Base-by-base conservation (phyloP, 768 basidiomycete species). In the Lactifluus volemus region DNA sequence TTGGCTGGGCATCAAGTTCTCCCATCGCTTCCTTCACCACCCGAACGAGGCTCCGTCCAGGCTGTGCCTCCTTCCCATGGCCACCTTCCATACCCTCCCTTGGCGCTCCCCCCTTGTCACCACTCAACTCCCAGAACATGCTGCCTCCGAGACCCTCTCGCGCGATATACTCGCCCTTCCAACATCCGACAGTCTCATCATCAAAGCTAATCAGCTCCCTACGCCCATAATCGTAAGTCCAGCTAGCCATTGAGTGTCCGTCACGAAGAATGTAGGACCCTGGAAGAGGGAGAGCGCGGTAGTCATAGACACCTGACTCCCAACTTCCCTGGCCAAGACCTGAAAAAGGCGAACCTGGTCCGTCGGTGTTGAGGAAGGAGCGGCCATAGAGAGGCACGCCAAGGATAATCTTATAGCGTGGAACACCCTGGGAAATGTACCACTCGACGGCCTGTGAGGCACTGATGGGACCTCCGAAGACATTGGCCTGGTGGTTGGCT, bases 301-400 rank as follows among this genome's bases (percentile, higher is more conserved):
- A 98, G 73, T 99, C 96, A 71, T 93, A 94, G n/a, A 85, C 81
- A 14, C 89, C 89, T 50, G 81, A 74, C 70, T 98, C 96, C 96
- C 96, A 98, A 48, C 82, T 88, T 38, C 96, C 96, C 52, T 77
- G 81, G 4, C 96, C 97, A 48, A 90, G 71, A 34, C 96, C 95
- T 12, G 81, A 81, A 75, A 86, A 99, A 0, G 88, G 77, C 14
- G 76, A 70, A 0, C 92, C 93, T 5, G 91, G 89, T 0, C 96
- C 96, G 49, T 81, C 73, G 0, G 94, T 94, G 68, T 86, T 84
- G 70, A 84, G 76, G 77, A 99, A 99, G 45, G 89, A 88, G 29
- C 96, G 84, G 1, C 97, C 97, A 66, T 98, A 99, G 5, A 97
- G 79, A 0, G 97, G 97, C 49, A 98, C 81, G 11, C 96, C 96